These are phyloP conservation scores for Neofusicoccum sp. DNA, from an alignment of 2,329 filamentous ascomycete genomes.

Conservation along the genomic window DNA sequence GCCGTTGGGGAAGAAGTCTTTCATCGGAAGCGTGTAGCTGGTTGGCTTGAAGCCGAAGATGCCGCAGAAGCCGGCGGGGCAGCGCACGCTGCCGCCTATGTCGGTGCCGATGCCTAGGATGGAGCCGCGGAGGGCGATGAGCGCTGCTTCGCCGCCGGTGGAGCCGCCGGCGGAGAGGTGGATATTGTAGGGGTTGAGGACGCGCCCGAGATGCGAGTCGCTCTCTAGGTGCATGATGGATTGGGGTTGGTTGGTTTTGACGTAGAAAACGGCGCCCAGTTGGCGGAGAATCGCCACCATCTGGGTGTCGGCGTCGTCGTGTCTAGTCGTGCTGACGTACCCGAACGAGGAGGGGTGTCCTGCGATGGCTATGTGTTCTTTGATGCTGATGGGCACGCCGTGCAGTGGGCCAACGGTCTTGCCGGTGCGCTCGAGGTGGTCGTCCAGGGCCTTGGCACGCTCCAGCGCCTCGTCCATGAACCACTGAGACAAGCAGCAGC, in stretches of 20 bases:
- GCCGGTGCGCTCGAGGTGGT: conserved; percentile 40
- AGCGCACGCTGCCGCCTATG: conserved; percentile 21
- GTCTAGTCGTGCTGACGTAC: conserved; percentile 49
- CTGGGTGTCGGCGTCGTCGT: conserved; percentile 29
- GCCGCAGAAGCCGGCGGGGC: conserved; percentile 19
- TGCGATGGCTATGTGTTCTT: conserved; percentile 63
- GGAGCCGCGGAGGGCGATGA: conserved; percentile 56
- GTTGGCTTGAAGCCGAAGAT: conserved; percentile 15
- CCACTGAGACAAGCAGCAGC: conserved; percentile 28
- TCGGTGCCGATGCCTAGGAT: conserved; percentile 51
- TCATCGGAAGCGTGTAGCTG: conserved; percentile 26
- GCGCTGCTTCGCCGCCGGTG: conserved; percentile 59
- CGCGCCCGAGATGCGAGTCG: conserved; percentile 52
- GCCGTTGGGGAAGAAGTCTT: conserved; percentile 19
- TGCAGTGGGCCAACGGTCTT: conserved; percentile 49
- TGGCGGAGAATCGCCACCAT: conserved; percentile 29
- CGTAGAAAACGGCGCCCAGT: conserved; percentile 56
- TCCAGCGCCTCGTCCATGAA: conserved; percentile 29
- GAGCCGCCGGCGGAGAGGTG: conserved; percentile 55
- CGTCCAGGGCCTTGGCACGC: conserved; percentile 40
- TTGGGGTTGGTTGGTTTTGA: conserved; percentile 57
- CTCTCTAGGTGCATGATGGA: conserved; percentile 58
- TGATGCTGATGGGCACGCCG: conserved; percentile 35
- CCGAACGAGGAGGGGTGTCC: conserved; percentile 62
- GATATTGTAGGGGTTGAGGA: conserved; percentile 57